Evolutionary conservation across 345 rosid genomes (phyloP), one percentile per base, ranked within the genome.

Genomic region (Eucalyptus curtisii): DNA sequence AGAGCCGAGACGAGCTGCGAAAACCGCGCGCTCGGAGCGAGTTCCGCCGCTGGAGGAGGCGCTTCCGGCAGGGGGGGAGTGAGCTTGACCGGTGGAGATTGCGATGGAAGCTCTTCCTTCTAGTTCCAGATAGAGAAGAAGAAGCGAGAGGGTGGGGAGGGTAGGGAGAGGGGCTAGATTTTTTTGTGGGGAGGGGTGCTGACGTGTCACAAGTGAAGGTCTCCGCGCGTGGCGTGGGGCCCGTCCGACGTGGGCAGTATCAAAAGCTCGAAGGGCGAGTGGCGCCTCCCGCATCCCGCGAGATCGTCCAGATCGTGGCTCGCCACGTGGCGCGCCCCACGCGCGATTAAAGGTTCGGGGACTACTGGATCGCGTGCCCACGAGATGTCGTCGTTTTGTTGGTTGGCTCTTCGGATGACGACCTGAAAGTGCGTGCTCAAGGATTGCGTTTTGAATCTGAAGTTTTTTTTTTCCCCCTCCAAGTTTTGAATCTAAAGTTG

Each of bases 191-290:
- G 50, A 10, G 4, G 44, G 31, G 3, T 55, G 91, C 89, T 91
- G 93, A 91, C 94, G 91, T 93, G 95, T 90, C 86, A 30, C 49
- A 90, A 87, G 31, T 88, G 93, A 89, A 89, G 93, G 91, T 88
- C 86, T 81, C 55, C 53, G 88, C 90, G 91, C 80, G 91, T 82
- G 47, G 86, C 16, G 66, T 52, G 48, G 48, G 61, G 87, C 61
- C 88, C 89, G 85, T 48, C 82, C n/a, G 25, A 88, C 90, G 88
- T 92, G 92, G 93, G 91, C 91, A 93, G 93, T 86, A 91, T 94
- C 94, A 92, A 93, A 93, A 91, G 92, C 94, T 87, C 85, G 55
- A 91, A 37, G 47, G 27, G 44, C 81, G 80, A 33, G 80, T 10
- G 61, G 24, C 82, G 45, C 85, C 40, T 40, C 44, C 44, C 88